Conservation (phyloP, 148 eudicot species). For the Cornus controversa region DNA sequence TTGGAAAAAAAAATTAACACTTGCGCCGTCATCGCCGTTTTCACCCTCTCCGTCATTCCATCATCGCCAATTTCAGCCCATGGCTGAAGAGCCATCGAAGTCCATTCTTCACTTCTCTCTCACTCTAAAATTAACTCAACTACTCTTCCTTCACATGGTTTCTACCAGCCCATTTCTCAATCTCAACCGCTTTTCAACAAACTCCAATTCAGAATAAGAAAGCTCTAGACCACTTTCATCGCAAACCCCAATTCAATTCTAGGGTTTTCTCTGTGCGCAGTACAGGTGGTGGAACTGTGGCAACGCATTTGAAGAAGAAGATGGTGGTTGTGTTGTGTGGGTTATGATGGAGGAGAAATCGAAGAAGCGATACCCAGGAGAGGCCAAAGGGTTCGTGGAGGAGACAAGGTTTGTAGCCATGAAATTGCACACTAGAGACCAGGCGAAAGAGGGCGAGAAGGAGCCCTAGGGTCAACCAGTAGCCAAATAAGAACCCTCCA, state of each 20-base stretch:
- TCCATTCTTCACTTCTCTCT: not conserved
- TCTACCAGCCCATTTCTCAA: conserved; percentile 39
- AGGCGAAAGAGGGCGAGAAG: conserved; percentile 79
- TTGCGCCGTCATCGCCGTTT: no score
- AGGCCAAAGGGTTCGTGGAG: conserved; percentile 85
- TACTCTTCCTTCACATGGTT: conserved; percentile 36
- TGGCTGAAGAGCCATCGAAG: conserved; percentile 1
- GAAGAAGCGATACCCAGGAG: conserved; percentile 55
- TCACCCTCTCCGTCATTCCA: no score
- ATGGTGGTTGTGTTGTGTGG: conserved; percentile 24
- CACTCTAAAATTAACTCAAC: not conserved
- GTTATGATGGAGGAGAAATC: conserved; percentile 35
- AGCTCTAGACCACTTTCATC: conserved; percentile 14
- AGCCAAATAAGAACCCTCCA: conserved; percentile 72
- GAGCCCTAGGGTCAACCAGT: conserved; percentile 57
- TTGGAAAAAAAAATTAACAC: no score
- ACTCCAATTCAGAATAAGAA: conserved; percentile 22
- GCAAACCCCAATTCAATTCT: conserved; percentile 10
- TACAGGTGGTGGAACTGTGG: conserved; percentile 6
- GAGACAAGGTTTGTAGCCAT: conserved; percentile 96
- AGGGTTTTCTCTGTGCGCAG: conserved; percentile 14
- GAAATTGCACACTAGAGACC: conserved; percentile 84
- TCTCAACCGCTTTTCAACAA: conserved; percentile 25
- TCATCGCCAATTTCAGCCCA: no score
- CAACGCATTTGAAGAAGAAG: conserved; percentile 12